Conservation (phyloP, 768 basidiomycete species). For the Amanita pseudoporphyria region DNA sequence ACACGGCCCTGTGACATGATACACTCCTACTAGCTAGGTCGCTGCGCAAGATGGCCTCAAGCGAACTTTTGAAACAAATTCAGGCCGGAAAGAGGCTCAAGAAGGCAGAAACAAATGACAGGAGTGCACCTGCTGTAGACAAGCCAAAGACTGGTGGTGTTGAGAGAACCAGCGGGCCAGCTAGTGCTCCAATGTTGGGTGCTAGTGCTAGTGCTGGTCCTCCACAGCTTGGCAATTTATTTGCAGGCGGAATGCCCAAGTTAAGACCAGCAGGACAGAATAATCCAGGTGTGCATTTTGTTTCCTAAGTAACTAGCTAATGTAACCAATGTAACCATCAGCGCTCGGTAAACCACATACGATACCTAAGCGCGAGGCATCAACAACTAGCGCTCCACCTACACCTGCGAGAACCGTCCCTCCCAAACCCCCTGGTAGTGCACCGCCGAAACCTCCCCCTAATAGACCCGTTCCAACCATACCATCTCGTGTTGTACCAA, state of each 20-base stretch:
- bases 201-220: slow-evolving; percentile 33
- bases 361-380: slow-evolving; percentile 41
- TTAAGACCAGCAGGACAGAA: slow-evolving; percentile 70
- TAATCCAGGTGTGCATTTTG: slow-evolving; percentile 36
- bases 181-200: slow-evolving; percentile 9
- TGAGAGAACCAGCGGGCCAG: slow-evolving; percentile 19
- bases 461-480: slow-evolving; percentile 23
- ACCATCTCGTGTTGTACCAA: slow-evolving; percentile 20
- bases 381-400: slow-evolving; percentile 20
- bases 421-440: slow-evolving; percentile 17
- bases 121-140: slow-evolving; percentile 60
- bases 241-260: slow-evolving; percentile 90
- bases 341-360: slow-evolving; percentile 58
- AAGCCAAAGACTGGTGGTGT: slow-evolving; percentile 30
- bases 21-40: background rate
- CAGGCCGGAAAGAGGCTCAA: slow-evolving; percentile 76
- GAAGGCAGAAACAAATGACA: slow-evolving; percentile 77
- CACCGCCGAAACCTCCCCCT: slow-evolving; percentile 14
- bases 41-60: slow-evolving; percentile 48
- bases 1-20: background rate
- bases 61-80: slow-evolving; percentile 70
- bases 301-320: slow-evolving; percentile 4
- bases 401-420: slow-evolving; percentile 17
- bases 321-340: slow-evolving; percentile 39
- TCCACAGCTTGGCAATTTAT: slow-evolving; percentile 76